Percentiles rank a stretch among this genome's conserved stretches.
Conservation (phyloP, 2,329 filamentous ascomycete genomes). For the Lojkania enalia region DNA sequence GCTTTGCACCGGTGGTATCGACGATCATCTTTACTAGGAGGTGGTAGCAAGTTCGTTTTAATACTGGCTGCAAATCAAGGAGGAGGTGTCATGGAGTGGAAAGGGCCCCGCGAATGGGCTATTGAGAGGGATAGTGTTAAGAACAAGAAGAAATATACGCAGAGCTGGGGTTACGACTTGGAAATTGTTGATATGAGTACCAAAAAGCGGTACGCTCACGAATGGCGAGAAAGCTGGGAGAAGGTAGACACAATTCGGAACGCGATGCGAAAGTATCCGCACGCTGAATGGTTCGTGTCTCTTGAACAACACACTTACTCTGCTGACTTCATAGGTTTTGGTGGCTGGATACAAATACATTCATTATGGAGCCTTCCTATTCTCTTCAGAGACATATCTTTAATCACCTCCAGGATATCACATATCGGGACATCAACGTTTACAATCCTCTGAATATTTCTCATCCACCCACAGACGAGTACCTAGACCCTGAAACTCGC, state of each 20-base stretch:
- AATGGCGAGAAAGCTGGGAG: slow-evolving; percentile 99
- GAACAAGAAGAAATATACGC: slow-evolving; percentile 90
- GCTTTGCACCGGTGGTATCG: slow-evolving; percentile 66
- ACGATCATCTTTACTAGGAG: slow-evolving; percentile 72
- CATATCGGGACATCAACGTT: slow-evolving; percentile 93
- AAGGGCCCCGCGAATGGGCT: slow-evolving; percentile 95
- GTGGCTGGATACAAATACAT: slow-evolving; percentile 98
- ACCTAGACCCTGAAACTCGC: slow-evolving; percentile 74
- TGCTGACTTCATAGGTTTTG: slow-evolving; percentile 76
- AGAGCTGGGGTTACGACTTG: slow-evolving; percentile 89
- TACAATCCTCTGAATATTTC: slow-evolving; percentile 95
- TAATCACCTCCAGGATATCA: slow-evolving; percentile 70
- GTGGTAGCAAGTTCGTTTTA: slow-evolving; percentile 89
- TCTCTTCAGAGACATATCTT: slow-evolving; percentile 92
- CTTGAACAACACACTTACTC: background rate
- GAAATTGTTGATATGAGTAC: slow-evolving; percentile 99
- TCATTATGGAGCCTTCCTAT: slow-evolving; percentile 93
- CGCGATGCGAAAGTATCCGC: slow-evolving; percentile 87
- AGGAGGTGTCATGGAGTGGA: slow-evolving; percentile 99
- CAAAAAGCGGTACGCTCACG: slow-evolving; percentile 97
- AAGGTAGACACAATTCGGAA: slow-evolving; percentile 94
- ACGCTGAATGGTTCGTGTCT: slow-evolving; percentile 83
- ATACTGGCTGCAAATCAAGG: slow-evolving; percentile 92
- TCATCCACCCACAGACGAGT: slow-evolving; percentile 74
- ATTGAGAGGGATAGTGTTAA: slow-evolving; percentile 94